These are phyloP conservation scores for Hyphopichia khmerensis DNA, from an alignment of 1,139 yeast genomes.

Conservation along the genomic window DNA sequence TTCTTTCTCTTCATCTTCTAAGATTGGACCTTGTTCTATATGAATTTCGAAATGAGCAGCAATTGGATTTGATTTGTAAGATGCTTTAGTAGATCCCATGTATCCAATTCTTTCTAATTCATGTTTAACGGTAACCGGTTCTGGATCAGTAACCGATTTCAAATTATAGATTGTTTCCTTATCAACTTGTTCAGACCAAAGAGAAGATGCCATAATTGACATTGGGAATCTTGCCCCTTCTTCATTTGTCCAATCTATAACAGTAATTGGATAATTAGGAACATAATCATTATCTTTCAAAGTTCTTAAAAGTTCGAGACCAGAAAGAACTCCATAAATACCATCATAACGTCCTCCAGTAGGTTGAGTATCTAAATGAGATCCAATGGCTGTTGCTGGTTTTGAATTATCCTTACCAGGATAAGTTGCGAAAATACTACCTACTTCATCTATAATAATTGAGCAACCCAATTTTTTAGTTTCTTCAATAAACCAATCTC, in stretches of 20 bases:
- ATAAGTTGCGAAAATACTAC: constrained; percentile 64
- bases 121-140: constrained; percentile 49
- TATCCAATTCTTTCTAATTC: constrained; percentile 65
- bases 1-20: constrained; percentile 53
- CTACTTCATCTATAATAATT: constrained; percentile 60
- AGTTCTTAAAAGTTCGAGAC: constrained; percentile 65
- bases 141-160: constrained; percentile 53
- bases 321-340: constrained; percentile 64
- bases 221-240: constrained; percentile 77
- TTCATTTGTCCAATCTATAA: constrained; percentile 72
- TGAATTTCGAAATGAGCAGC: constrained; percentile 73
- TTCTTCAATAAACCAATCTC: constrained; percentile 65
- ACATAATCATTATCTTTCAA: constrained; percentile 54
- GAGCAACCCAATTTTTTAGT: constrained; percentile 54
- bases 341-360: constrained; percentile 79
- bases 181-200: constrained; percentile 57
- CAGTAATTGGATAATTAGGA: constrained; percentile 65
- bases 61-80: constrained; percentile 51
- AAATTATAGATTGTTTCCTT: constrained; percentile 50
- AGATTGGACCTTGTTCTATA: constrained; percentile 73
- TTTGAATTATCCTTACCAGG: constrained; percentile 51
- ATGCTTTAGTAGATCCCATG: constrained; percentile 49
- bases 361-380: constrained; percentile 79
- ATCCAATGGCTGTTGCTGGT: constrained; percentile 67
- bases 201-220: constrained; percentile 63